A percentile compares a stretch with the other conserved stretches of the same genome.
phyloP scores from a whole-genome alignment of 1,139 yeast species.

The Meyerozyma elateridarum region DNA sequence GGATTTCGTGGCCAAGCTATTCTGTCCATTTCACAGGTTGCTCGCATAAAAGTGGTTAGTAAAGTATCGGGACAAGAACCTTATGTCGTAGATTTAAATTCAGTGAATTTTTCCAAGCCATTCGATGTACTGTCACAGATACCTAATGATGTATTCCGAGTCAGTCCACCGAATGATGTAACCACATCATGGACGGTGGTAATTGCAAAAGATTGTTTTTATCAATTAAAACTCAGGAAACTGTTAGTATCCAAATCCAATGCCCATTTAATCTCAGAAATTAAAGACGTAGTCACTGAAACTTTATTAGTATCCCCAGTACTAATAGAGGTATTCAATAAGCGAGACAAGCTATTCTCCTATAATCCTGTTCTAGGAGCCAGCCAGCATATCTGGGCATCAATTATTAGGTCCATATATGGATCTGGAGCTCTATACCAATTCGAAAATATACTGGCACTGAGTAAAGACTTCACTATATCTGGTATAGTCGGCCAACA shows the following conservation, averaged over 20 bases:
- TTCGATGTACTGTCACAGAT: not conserved
- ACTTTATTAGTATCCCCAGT: not conserved
- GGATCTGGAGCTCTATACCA: no score
- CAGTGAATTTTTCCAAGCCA: no score
- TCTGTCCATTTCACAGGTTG: not conserved
- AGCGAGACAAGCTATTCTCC: no score
- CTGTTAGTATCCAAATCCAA: not conserved
- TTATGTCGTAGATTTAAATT: no score
- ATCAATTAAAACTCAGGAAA: not conserved
- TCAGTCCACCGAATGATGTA: not conserved
- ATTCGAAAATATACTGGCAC: no score
- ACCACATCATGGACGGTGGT: slow-evolving; percentile 1
- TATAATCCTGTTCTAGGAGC: no score
- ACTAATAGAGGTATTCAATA: not conserved
- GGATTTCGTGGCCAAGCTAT: slow-evolving; percentile 83
- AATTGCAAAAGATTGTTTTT: not conserved
- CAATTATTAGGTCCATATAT: no score
- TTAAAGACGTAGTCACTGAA: not conserved
- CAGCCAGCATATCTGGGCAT: no score
- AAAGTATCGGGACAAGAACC: no score
- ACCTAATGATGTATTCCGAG: not conserved
- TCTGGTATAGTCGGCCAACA: no score
- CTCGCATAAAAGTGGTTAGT: not conserved
- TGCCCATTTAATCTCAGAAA: not conserved
- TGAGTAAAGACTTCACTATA: no score